phyloP scores from a whole-genome alignment of 2,329 filamentous ascomycete genomes.

The Ascochyta pisi region DNA sequence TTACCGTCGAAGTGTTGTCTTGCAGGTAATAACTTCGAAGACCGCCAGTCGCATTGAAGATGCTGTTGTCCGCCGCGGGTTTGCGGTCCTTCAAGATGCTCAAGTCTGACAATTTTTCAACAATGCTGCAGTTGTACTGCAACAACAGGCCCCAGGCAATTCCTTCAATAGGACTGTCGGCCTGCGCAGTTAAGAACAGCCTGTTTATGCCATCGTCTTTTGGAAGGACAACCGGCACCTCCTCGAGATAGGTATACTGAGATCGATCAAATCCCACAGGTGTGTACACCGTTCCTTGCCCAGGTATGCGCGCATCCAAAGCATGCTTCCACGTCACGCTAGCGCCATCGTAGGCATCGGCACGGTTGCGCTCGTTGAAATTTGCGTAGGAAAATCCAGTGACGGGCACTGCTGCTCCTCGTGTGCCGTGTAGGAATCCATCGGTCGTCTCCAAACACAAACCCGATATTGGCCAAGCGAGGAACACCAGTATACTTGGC shows the following conservation, averaged over 20 bases:
- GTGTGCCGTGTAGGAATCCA: slow-evolving; percentile 3
- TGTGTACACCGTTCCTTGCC: slow-evolving; percentile 1
- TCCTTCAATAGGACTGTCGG: slow-evolving; percentile 11
- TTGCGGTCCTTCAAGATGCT: slow-evolving; percentile 1
- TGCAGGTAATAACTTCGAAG: neutral
- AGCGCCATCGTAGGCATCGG: neutral
- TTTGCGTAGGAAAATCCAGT: slow-evolving; percentile 8
- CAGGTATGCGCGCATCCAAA: neutral
- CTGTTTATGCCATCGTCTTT: slow-evolving; percentile 1
- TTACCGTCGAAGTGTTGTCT: neutral
- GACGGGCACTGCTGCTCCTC: neutral
- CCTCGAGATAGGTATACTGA: neutral
- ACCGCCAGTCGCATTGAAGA: neutral
- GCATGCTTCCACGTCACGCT: too few relatives aligned
- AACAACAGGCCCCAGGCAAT: slow-evolving; percentile 8
- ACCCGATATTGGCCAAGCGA: slow-evolving; percentile 9
- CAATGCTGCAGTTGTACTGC: slow-evolving; percentile 13
- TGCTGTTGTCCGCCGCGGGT: neutral
- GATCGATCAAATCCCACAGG: slow-evolving; percentile 7
- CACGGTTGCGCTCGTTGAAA: slow-evolving; percentile 5
- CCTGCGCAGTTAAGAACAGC: slow-evolving; percentile 6
- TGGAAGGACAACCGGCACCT: neutral
- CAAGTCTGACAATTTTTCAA: slow-evolving; percentile 1
- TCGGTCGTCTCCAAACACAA: slow-evolving; percentile 7
- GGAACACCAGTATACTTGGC: slow-evolving; percentile 7